phyloP scores from a whole-genome alignment of 2,329 filamentous ascomycete genomes.

The Fonsecaea multimorphosa region DNA sequence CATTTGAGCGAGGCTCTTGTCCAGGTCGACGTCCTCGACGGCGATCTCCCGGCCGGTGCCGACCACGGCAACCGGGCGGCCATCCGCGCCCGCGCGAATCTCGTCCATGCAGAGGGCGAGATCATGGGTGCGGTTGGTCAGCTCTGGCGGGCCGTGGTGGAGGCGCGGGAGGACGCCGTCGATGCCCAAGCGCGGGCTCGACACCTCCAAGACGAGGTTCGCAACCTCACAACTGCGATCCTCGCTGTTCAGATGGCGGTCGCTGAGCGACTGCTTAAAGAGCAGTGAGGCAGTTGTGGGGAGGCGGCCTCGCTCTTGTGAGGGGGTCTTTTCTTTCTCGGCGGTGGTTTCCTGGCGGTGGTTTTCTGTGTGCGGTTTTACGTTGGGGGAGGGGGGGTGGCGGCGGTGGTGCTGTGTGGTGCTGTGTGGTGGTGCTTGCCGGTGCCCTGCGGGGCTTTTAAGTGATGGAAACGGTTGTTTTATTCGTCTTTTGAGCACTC shows the following conservation, averaged over 20 bases:
- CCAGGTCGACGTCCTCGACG: conserved; percentile 23
- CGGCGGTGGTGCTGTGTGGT: neutral
- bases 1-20: conserved; percentile 15
- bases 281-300: neutral
- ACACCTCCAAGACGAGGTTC: neutral
- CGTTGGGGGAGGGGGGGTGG: neutral
- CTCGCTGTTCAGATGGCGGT: conserved; percentile 9
- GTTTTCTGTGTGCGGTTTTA: neutral
- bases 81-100: conserved; percentile 22
- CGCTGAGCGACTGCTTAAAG: conserved; percentile 6
- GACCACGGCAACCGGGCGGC: conserved; percentile 18
- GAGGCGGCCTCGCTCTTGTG: conserved; percentile 2
- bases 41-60: conserved; percentile 4
- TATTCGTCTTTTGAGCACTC: conserved; percentile 6
- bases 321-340: neutral
- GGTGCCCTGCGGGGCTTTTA: conserved; percentile 14
- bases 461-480: neutral
- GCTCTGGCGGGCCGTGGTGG: conserved; percentile 8
- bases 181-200: conserved; percentile 5
- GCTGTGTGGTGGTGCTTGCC: conserved; percentile 9
- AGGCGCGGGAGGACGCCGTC: conserved; percentile 13
- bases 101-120: conserved; percentile 16
- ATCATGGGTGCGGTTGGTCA: conserved; percentile 16
- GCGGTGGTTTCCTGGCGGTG: neutral
- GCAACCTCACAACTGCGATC: conserved; percentile 3